A percentile compares a stretch with the other conserved stretches of the same genome.
These are phyloP conservation scores for Cavenderia fasciculata DNA, from an alignment of 78 protist species.

Conservation along the genomic window DNA sequence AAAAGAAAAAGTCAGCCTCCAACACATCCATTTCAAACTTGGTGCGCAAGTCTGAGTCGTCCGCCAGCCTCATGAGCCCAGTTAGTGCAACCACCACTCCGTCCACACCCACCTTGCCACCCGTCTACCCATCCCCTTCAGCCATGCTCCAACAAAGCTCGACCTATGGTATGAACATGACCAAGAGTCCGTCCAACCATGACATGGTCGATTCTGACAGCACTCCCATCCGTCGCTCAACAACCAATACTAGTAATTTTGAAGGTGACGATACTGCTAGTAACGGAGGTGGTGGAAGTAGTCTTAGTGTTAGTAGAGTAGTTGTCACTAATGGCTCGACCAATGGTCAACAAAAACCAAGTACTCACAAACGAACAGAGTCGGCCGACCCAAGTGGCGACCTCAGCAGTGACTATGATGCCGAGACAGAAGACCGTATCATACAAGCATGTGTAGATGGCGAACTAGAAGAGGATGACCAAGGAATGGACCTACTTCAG, in stretches of 20 bases:
- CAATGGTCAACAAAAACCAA: background rate
- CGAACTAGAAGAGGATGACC: conserved; percentile 29
- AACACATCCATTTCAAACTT: background rate
- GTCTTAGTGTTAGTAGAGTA: no score
- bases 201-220: no score
- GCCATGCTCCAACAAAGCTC: no score
- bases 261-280: no score
- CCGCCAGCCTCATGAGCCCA: background rate
- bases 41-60: background rate
- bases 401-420: background rate
- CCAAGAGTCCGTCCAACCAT: no score
- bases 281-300: no score
- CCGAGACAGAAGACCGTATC: conserved; percentile 22
- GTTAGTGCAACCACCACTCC: background rate
- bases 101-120: no score
- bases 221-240: no score
- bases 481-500: conserved; percentile 28
- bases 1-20: background rate
- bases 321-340: background rate
- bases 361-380: background rate
- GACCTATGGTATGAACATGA: no score
- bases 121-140: no score
- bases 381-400: background rate
- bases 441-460: conserved; percentile 66
- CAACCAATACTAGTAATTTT: no score